Conservation (phyloP, 2,329 filamentous ascomycete genomes). For the Alternaria sp. region DNA sequence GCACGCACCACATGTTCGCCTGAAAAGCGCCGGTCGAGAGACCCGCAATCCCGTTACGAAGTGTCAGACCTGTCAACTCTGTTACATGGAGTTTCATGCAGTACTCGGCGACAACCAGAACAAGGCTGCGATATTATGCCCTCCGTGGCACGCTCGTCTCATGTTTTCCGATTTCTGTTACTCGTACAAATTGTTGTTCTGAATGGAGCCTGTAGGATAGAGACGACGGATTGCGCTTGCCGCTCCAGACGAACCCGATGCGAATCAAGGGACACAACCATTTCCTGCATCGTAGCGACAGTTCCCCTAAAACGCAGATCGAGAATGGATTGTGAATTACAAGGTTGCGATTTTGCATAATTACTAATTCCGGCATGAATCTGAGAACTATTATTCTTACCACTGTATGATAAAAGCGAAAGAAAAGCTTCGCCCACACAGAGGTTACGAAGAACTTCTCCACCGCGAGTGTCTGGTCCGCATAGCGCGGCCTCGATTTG, state of each 20-base stretch:
- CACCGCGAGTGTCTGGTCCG: not conserved
- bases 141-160: slow-evolving; percentile 4
- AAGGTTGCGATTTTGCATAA: not conserved
- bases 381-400: not conserved
- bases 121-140: slow-evolving; percentile 10
- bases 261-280: not conserved
- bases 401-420: not conserved
- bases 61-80: slow-evolving; percentile 15
- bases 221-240: not conserved
- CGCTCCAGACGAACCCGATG: not conserved
- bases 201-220: not conserved
- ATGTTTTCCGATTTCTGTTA: not conserved
- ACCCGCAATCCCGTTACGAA: slow-evolving; percentile 1
- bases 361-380: not conserved
- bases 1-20: slow-evolving; percentile 17
- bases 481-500: not conserved
- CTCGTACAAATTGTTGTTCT: not conserved
- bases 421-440: not conserved
- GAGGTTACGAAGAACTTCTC: not conserved
- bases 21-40: not conserved
- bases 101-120: slow-evolving; percentile 3
- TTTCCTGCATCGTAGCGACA: not conserved
- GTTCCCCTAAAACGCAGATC: not conserved
- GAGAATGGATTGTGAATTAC: not conserved
- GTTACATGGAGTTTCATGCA: slow-evolving; percentile 25